phyloP scores from a whole-genome alignment of 768 basidiomycete genomes.

The Agrocybe praecox region DNA sequence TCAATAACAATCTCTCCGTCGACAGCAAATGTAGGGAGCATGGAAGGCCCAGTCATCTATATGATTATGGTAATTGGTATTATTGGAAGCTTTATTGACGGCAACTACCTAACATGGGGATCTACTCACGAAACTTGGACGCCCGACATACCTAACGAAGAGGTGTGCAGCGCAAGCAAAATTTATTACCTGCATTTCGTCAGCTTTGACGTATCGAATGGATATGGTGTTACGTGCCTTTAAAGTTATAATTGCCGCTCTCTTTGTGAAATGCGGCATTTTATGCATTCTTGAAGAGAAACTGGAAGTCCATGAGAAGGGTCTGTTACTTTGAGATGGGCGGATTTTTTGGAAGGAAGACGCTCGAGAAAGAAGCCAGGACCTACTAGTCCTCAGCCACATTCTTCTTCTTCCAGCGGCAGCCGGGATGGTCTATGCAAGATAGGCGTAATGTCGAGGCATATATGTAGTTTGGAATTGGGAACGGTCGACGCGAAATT shows the following conservation, averaged over 20 bases:
- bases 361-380: neutral
- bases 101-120: neutral
- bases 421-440: neutral
- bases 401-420: neutral
- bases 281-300: neutral
- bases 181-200: slow-evolving; percentile 50
- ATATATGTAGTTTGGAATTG: too few relatives aligned
- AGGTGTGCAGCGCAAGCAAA: slow-evolving; percentile 61
- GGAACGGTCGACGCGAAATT: too few relatives aligned
- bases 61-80: neutral
- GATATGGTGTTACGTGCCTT: slow-evolving; percentile 16
- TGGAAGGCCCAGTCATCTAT: slow-evolving; percentile 76
- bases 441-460: neutral
- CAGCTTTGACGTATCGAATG: neutral
- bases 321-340: neutral
- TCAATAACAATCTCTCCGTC: slow-evolving; percentile 67
- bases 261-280: neutral
- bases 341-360: neutral
- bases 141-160: slow-evolving; percentile 62
- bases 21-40: slow-evolving; percentile 73
- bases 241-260: slow-evolving; percentile 11
- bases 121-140: slow-evolving; percentile 48
- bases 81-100: neutral
- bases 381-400: slow-evolving; percentile 3
- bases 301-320: slow-evolving; percentile 7